phyloP scores from a whole-genome alignment of 1,139 yeast species.

The Pichia sp. region DNA sequence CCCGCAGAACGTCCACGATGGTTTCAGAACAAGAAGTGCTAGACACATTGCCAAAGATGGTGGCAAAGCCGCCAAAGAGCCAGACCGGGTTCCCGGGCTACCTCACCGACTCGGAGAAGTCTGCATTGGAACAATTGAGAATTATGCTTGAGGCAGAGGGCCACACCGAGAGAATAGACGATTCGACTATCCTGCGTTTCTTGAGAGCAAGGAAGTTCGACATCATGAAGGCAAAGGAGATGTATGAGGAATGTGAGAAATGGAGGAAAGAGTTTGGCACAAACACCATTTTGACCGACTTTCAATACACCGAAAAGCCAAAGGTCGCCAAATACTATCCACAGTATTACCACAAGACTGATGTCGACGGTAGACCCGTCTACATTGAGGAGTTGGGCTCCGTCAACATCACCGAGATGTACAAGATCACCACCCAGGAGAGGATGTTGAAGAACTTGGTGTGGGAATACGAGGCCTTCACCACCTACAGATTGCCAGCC shows the following conservation, averaged over 20 bases:
- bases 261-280: conserved; percentile 90
- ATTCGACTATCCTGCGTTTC: conserved; percentile 79
- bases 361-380: conserved; percentile 93
- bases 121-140: conserved; percentile 55
- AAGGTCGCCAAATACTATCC: conserved; percentile 87
- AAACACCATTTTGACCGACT: conserved; percentile 79
- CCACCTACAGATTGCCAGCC: conserved; percentile 82
- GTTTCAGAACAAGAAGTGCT: conserved; percentile 27
- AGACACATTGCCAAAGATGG: conserved; percentile 36
- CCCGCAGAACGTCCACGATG: not conserved
- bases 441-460: conserved; percentile 94
- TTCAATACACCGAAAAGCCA: conserved; percentile 87
- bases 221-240: conserved; percentile 67
- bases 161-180: conserved; percentile 73
- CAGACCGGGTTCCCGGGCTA: conserved; percentile 81
- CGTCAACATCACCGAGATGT: conserved; percentile 86
- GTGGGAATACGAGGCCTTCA: conserved; percentile 95
- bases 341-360: conserved; percentile 95
- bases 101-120: conserved; percentile 65
- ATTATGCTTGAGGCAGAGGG: conserved; percentile 59
- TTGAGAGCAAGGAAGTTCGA: conserved; percentile 95
- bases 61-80: conserved; percentile 54
- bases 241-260: conserved; percentile 83
- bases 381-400: conserved; percentile 91
- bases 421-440: conserved; percentile 89